Evolutionary conservation across 768 basidiomycete species (phyloP), one percentile per base, ranked within the genome.

Genomic region (Lyophyllum shimeji): DNA sequence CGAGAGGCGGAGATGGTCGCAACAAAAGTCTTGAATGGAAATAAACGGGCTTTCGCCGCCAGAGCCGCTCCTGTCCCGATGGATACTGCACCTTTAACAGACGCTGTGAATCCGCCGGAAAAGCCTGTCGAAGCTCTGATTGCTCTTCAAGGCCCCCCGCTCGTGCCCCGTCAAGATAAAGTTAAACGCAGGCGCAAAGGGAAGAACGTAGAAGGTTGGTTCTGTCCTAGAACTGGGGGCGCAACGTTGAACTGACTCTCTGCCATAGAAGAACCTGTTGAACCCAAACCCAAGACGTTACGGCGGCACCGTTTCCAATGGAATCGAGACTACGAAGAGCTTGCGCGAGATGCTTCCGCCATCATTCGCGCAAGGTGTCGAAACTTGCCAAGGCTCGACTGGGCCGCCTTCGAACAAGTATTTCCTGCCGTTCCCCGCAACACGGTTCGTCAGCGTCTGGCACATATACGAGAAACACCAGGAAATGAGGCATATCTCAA

Each of bases 311-410:
- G 87, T 52, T 93, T 93, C 66, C 83, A 84, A 46, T 98, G 93
- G 94, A 91, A 82, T 52, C 71, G 80, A 39, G 91, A 95, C 48
- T 93, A 87, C 53, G 94, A 98, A 53, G 96, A 98, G 57, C 80
- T 95, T 37, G 87, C 89, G 23, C 83, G 89, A 52, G 96, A 98
- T 65, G 87, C 88, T 0, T 86, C 85, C 45, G 88, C 84, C 11
- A 86, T 98, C 60, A 83, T 98, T 55, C 82, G 83, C 62, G 88
- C 87, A 33, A 87, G 95, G 15, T 89, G 88, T 64, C 81, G 89
- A 37, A 67, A 74, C 55, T 68, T 77, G 15, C 72, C 81, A 31
- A 80, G 83, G 54, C 75, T 90, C 49, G 87, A 91, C 60, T 87
- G 87, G 78, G 78, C 76, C 15, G 88, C 88, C 7, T 78, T 93